Percentiles rank a stretch among this genome's conserved stretches.
These are phyloP conservation scores for Zoysia japonica DNA, from an alignment of 176 grass and related monocot species.

Conservation along the genomic window DNA sequence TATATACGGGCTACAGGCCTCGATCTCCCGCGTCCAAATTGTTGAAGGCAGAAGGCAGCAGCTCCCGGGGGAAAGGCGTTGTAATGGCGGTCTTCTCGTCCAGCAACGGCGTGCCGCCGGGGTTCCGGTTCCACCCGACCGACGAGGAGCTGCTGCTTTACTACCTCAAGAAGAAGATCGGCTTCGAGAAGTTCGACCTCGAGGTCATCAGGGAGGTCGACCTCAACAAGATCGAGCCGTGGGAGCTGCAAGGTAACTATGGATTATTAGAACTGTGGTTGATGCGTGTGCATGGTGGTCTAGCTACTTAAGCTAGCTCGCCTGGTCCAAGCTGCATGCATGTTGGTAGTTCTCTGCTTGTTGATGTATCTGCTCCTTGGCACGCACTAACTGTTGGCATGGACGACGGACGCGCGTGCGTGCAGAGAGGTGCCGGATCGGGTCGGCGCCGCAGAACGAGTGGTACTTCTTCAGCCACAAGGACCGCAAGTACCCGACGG, in stretches of 20 bases:
- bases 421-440: constrained; percentile 87
- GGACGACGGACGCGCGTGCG: no score
- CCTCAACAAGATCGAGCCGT: constrained; percentile 97
- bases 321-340: background rate
- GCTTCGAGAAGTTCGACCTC: constrained; percentile 92
- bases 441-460: constrained; percentile 85
- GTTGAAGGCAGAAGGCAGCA: background rate
- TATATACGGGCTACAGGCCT: constrained; percentile 47
- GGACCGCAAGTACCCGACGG: constrained; percentile 97
- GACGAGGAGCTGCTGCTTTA: constrained; percentile 97
- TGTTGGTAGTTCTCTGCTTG: background rate
- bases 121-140: constrained; percentile 96
- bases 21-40: constrained; percentile 46
- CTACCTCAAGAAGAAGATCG: constrained; percentile 95
- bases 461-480: constrained; percentile 99
- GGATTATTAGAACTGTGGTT: no score
- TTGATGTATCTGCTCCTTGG: background rate
- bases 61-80: background rate
- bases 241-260: constrained; percentile 87
- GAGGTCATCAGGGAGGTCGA: constrained; percentile 98
- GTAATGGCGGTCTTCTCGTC: constrained; percentile 66
- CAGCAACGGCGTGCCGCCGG: constrained; percentile 89
- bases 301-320: no score
- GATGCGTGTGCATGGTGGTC: no score
- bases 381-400: background rate